A percentile compares a stretch with the other conserved stretches of the same genome.
Evolutionary conservation across 2,329 filamentous ascomycete genomes (phyloP).

Genomic region (Blastomyces gilchristii): DNA sequence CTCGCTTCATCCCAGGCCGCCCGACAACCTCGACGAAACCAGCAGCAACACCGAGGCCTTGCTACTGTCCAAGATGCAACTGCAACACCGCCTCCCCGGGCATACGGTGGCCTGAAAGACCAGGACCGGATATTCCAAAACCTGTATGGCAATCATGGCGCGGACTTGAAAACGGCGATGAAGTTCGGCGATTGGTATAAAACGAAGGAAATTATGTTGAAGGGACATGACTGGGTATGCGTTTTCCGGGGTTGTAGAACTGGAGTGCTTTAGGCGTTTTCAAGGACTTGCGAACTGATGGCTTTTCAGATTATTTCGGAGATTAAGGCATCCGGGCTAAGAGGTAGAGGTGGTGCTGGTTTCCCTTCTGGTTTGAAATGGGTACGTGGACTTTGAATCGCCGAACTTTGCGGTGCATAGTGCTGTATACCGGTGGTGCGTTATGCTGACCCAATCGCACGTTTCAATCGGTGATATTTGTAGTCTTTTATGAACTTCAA

Average conservation of each 20-base stretch:
- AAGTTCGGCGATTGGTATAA: conserved; percentile 99
- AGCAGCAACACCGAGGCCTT: conserved; percentile 51
- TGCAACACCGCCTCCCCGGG: conserved; percentile 53
- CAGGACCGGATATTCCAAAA: conserved; percentile 99
- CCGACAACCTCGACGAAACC: conserved; percentile 21
- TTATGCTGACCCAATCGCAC: conserved; percentile 5
- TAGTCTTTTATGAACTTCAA: conserved; percentile 99
- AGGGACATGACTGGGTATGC: conserved; percentile 85
- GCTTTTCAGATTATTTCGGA: conserved; percentile 71
- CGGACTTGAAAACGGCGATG: conserved; percentile 86
- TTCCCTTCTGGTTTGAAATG: conserved; percentile 99
- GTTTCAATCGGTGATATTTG: background rate
- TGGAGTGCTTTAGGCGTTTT: background rate
- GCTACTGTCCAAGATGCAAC: conserved; percentile 64
- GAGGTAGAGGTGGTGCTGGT: conserved; percentile 91
- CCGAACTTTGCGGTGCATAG: background rate
- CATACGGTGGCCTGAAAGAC: conserved; percentile 80
- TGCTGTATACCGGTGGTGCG: background rate
- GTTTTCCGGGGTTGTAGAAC: conserved; percentile 4
- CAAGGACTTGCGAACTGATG: conserved; percentile 7
- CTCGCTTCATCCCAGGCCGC: conserved; percentile 19
- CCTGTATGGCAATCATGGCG: conserved; percentile 83
- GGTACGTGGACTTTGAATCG: conserved; percentile 47
- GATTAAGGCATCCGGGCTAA: conserved; percentile 89
- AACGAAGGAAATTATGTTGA: conserved; percentile 95